Evolutionary conservation across 495 filamentous ascomycete genomes (phyloP).

Genomic region (Aspergillus leporis): DNA sequence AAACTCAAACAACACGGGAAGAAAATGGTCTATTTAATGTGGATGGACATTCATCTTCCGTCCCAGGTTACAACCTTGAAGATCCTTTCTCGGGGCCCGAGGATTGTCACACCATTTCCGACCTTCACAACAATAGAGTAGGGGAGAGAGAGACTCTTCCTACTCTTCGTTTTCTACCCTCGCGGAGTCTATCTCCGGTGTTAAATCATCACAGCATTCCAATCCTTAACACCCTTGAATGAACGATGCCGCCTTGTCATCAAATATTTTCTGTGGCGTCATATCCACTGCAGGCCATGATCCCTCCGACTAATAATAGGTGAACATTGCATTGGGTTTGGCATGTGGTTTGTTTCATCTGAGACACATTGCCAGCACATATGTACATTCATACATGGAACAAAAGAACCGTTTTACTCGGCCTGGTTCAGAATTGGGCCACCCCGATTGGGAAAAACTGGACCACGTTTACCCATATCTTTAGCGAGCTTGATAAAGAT

Average conservation of each 20-base stretch:
- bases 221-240: background rate
- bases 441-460: background rate
- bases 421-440: background rate
- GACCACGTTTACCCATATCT: background rate
- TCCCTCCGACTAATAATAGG: background rate
- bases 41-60: background rate
- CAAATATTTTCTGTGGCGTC: background rate
- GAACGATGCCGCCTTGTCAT: background rate
- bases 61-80: background rate
- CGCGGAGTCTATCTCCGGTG: background rate
- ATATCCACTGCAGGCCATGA: background rate
- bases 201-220: background rate
- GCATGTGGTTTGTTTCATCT: background rate
- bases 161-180: background rate
- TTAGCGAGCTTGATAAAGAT: background rate
- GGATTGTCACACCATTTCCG: background rate
- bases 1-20: background rate
- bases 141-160: background rate
- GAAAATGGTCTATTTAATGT: background rate
- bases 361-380: constrained; percentile 4
- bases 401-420: background rate
- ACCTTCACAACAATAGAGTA: too few relatives aligned
- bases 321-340: background rate
- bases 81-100: background rate
- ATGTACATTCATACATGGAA: background rate